phyloP scores from a whole-genome alignment of 1,139 yeast species.

The Geotrichum cucujoidarum region DNA sequence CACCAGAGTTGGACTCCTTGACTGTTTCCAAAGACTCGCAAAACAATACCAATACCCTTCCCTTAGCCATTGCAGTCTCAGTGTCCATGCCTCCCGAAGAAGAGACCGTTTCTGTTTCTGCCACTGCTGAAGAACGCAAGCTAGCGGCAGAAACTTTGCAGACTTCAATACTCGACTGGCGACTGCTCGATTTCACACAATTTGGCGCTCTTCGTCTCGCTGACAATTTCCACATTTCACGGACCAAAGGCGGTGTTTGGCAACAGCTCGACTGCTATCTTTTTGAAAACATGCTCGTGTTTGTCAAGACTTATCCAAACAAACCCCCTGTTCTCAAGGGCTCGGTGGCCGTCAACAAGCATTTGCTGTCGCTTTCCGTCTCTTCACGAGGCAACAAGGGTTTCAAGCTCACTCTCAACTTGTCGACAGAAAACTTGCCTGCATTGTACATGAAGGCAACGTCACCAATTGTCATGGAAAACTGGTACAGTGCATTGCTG shows the following conservation, averaged over 20 bases:
- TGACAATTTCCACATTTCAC: constrained; percentile 23
- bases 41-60: not conserved
- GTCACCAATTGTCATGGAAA: constrained; percentile 13
- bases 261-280: constrained; percentile 25
- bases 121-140: constrained; percentile 9
- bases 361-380: constrained; percentile 19
- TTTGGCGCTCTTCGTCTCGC: constrained; percentile 24
- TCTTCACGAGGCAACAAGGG: constrained; percentile 9
- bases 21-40: too few species aligned
- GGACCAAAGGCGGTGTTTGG: constrained; percentile 24
- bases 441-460: constrained; percentile 19
- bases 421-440: constrained; percentile 17
- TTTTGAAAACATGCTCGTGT: constrained; percentile 24
- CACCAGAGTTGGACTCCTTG: constrained; percentile 1
- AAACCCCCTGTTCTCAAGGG: constrained; percentile 20
- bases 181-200: constrained; percentile 19
- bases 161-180: constrained; percentile 21
- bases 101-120: not conserved
- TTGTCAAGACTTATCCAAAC: constrained; percentile 20
- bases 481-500: constrained; percentile 19
- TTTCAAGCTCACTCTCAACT: constrained; percentile 14
- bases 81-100: constrained; percentile 1
- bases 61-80: constrained; percentile 8
- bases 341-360: constrained; percentile 21
- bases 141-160: constrained; percentile 2